These are phyloP conservation scores for Tolypocladium tundrense DNA, from an alignment of 2,329 filamentous ascomycete species.

Conservation along the genomic window DNA sequence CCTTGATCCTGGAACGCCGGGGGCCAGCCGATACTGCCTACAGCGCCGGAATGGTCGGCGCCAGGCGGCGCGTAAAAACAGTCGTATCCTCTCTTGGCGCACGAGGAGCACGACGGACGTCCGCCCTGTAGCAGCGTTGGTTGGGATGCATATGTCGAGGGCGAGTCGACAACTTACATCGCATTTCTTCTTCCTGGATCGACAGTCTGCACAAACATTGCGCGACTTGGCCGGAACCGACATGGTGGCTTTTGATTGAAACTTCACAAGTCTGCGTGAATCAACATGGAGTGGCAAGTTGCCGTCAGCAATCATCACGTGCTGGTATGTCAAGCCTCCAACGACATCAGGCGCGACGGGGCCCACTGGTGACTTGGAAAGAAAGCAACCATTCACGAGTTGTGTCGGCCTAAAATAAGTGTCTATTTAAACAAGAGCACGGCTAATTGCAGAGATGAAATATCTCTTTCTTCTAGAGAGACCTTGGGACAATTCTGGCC, in stretches of 20 bases:
- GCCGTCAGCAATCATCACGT: not conserved
- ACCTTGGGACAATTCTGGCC: too few relatives aligned
- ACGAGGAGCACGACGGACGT: constrained; percentile 2
- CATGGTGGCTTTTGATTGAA: constrained; percentile 4
- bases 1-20: not conserved
- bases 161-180: constrained; percentile 5
- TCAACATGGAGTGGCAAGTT: not conserved
- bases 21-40: not conserved
- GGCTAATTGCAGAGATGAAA: too few relatives aligned
- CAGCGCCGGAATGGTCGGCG: not conserved
- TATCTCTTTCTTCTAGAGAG: too few relatives aligned
- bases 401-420: not conserved
- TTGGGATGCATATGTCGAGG: constrained; percentile 6
- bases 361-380: not conserved
- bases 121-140: constrained; percentile 5
- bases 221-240: constrained; percentile 12
- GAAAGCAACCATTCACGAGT: not conserved
- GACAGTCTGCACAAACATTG: constrained; percentile 14
- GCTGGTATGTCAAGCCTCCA: not conserved
- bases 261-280: not conserved
- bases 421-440: too few relatives aligned
- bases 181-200: constrained; percentile 15
- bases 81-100: not conserved
- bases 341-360: not conserved
- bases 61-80: not conserved